These are phyloP conservation scores for Sugiyamaella neomexicana DNA, from an alignment of 1,139 yeast genomes.

Conservation along the genomic window DNA sequence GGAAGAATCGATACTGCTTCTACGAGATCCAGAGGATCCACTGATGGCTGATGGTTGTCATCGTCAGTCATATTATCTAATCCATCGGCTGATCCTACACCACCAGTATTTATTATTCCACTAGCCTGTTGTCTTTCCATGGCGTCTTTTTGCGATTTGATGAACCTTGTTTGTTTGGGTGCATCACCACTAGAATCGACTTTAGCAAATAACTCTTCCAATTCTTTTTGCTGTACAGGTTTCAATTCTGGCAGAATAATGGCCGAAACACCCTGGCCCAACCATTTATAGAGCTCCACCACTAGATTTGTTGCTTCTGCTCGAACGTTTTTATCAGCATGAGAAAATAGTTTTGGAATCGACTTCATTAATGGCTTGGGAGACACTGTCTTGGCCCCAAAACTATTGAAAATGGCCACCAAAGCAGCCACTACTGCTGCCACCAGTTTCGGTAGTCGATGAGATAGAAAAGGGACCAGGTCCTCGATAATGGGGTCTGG, in stretches of 20 bases:
- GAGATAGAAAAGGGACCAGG: slow-evolving; percentile 59
- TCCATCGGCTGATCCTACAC: slow-evolving; percentile 26
- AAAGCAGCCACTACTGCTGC: slow-evolving; percentile 65
- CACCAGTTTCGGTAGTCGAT: slow-evolving; percentile 76
- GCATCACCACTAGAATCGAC: slow-evolving; percentile 48
- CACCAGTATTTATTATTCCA: slow-evolving; percentile 33
- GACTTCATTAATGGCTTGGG: slow-evolving; percentile 61
- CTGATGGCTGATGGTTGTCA: slow-evolving; percentile 22
- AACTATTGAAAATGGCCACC: slow-evolving; percentile 55
- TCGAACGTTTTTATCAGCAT: slow-evolving; percentile 86
- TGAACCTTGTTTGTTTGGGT: slow-evolving; percentile 60
- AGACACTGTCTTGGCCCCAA: slow-evolving; percentile 68
- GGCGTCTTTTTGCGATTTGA: slow-evolving; percentile 52
- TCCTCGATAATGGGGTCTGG: slow-evolving; percentile 70
- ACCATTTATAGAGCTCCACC: slow-evolving; percentile 72
- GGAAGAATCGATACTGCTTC: slow-evolving; percentile 62
- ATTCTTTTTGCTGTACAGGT: slow-evolving; percentile 89
- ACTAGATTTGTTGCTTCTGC: slow-evolving; percentile 72
- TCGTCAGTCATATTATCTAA: slow-evolving; percentile 33
- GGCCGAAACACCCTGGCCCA: slow-evolving; percentile 64
- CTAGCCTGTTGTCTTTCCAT: slow-evolving; percentile 36
- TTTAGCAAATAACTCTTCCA: slow-evolving; percentile 64
- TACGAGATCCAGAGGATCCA: slow-evolving; percentile 57
- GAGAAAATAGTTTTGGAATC: slow-evolving; percentile 72
- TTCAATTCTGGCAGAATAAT: slow-evolving; percentile 70